Evolutionary conservation across 345 rosid species (phyloP), one percentile per base, ranked within the genome.

Genomic region (Pseudoturritis turrita): DNA sequence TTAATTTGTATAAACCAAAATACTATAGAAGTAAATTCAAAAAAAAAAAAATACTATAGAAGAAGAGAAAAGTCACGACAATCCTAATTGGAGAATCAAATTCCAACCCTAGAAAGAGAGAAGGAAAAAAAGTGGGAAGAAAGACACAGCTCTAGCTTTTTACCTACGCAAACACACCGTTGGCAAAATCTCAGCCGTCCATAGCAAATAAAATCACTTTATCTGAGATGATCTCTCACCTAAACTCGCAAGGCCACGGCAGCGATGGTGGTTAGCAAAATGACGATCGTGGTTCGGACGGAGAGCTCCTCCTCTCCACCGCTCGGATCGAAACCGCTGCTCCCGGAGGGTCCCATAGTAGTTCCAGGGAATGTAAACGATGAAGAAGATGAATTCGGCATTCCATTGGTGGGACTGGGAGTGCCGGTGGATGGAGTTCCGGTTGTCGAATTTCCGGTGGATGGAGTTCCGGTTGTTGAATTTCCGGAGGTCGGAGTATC

Each of bases 261-360:
- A 0, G 22, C 67, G 15, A 74, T 45, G 21, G 53, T 50, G 29
- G 45, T 58, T 15, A 74, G 72, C 15, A 74, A 18, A 15, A 68
- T 22, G 51, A 61, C 28, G 7, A 50, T 35, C 22, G 41, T 35
- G 25, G 45, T 25, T 61, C 57, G 70, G 79, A 61, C 19, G 12
- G 35, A 61, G 50, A 60, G 79, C 44, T 61, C 41, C 44, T 61
- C 41, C 17, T 68, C 70, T 56, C 76, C 81, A 28, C 40, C n/a
- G 58, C 28, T 72, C 2, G 67, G 77, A 51, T 77, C 80, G 8
- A 69, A 58, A 29, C 72, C 71, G 31, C 60, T 77, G 71, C 71
- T 77, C 41, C 70, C 25, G 7, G 80, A 58, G 10, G 80, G 80
- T 45, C 80, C 80, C 68, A 77, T 41, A 29, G 6, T 22, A 66